Conservation (phyloP, 1,284 basidiomycete species). For the Tilletia caries region DNA sequence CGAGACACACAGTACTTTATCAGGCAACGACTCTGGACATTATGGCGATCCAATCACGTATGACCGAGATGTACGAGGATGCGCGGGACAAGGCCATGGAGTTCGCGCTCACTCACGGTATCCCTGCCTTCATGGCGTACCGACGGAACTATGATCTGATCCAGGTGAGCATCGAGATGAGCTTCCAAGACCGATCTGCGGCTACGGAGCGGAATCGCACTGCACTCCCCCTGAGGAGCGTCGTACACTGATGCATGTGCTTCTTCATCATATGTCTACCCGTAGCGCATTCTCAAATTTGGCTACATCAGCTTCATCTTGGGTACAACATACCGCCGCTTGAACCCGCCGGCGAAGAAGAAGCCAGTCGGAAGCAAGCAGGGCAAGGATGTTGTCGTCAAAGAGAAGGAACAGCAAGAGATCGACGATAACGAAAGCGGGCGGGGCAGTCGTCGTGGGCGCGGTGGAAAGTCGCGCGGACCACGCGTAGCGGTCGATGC, state of each 20-base stretch:
- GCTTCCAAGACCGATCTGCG: no score
- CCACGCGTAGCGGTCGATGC: conserved; percentile 70
- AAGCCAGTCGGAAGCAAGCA: background rate
- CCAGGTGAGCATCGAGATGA: conserved; percentile 12
- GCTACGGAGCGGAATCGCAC: background rate
- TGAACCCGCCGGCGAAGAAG: conserved; percentile 14
- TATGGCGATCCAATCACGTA: conserved; percentile 7
- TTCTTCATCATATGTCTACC: background rate
- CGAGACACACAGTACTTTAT: no score
- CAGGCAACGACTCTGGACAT: no score
- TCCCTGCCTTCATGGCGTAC: conserved; percentile 11
- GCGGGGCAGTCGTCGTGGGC: background rate
- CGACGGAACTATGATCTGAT: conserved; percentile 1
- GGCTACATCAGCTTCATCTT: conserved; percentile 15
- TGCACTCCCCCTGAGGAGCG: no score
- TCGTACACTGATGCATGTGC: background rate
- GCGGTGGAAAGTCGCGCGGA: conserved; percentile 21
- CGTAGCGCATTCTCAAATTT: background rate
- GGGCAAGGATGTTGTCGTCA: background rate
- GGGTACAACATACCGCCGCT: conserved; percentile 4
- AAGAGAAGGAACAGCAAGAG: background rate
- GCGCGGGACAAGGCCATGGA: conserved; percentile 4
- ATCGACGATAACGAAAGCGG: background rate
- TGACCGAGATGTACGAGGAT: conserved; percentile 6
- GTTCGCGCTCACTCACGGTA: background rate